Conservation (phyloP, 306 rosid species). For the Lathyrus aphaca region DNA sequence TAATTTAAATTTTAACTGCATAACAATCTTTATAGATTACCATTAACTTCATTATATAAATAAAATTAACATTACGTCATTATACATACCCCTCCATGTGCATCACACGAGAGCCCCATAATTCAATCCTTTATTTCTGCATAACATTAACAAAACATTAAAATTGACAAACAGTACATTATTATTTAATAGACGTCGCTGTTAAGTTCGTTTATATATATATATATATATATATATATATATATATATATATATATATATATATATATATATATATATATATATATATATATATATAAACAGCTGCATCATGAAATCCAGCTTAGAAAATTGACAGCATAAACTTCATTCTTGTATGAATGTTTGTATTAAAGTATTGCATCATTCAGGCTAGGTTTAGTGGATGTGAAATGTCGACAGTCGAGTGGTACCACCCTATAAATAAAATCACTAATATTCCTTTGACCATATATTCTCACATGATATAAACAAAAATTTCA, state of each 20-base stretch:
- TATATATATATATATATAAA: no score
- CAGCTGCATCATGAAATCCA: slow-evolving; percentile 33
- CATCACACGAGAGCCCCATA: slow-evolving; percentile 3
- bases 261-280: no score
- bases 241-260: no score
- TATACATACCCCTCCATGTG: slow-evolving; percentile 3
- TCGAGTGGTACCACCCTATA: slow-evolving; percentile 43
- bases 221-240: neutral
- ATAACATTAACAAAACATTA: neutral
- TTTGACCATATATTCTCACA: slow-evolving; percentile 40
- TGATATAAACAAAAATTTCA: slow-evolving; percentile 39
- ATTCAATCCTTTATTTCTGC: neutral
- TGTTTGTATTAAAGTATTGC: slow-evolving; percentile 14
- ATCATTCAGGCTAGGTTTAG: slow-evolving; percentile 23
- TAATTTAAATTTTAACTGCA: no score
- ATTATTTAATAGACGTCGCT: slow-evolving; percentile 10
- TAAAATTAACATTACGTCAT: neutral
- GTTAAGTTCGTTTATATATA: neutral
- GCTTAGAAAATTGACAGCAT: slow-evolving; percentile 26
- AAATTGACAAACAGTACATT: slow-evolving; percentile 6
- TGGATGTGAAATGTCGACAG: slow-evolving; percentile 27
- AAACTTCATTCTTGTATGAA: slow-evolving; percentile 23
- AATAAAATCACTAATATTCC: slow-evolving; percentile 34
- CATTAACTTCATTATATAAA: neutral
- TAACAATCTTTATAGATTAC: neutral